These are phyloP conservation scores for Rhodamnia argentea DNA, from an alignment of 345 rosid species.

Conservation along the genomic window DNA sequence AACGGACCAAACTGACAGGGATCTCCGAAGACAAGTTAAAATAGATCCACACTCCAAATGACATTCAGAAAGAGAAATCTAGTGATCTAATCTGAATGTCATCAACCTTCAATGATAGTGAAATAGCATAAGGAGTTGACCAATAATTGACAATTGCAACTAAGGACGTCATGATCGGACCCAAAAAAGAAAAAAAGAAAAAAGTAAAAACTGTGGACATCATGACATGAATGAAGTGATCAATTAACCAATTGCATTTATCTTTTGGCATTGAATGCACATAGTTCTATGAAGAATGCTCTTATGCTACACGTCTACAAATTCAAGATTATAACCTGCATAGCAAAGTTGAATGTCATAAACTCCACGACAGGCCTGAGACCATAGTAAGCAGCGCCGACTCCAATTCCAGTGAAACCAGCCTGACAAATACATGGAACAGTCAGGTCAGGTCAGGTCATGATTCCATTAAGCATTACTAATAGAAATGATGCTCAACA, in stretches of 20 bases:
- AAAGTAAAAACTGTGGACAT: neutral
- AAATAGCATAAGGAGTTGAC: neutral
- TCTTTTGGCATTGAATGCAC: neutral
- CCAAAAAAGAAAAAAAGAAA: too few relatives aligned
- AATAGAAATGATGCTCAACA: neutral
- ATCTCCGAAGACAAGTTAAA: neutral
- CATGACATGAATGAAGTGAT: neutral
- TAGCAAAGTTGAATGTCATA: conserved; percentile 89
- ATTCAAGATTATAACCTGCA: conserved; percentile 58
- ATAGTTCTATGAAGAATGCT: neutral
- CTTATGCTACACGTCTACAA: neutral
- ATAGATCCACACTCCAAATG: neutral
- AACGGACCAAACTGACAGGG: neutral
- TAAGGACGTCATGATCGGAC: neutral
- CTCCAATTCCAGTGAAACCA: conserved; percentile 96
- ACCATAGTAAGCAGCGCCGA: conserved; percentile 91
- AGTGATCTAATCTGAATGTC: neutral
- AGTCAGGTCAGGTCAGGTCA: neutral
- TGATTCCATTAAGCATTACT: neutral
- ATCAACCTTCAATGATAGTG: neutral
- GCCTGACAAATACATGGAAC: conserved; percentile 37
- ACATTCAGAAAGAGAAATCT: neutral
- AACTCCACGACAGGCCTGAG: conserved; percentile 81
- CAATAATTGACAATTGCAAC: neutral
- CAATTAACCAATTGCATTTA: neutral